Evolutionary conservation across 805 yeast genomes (phyloP), one percentile per base, ranked within the genome.

Genomic region (Saturnispora dispora): DNA sequence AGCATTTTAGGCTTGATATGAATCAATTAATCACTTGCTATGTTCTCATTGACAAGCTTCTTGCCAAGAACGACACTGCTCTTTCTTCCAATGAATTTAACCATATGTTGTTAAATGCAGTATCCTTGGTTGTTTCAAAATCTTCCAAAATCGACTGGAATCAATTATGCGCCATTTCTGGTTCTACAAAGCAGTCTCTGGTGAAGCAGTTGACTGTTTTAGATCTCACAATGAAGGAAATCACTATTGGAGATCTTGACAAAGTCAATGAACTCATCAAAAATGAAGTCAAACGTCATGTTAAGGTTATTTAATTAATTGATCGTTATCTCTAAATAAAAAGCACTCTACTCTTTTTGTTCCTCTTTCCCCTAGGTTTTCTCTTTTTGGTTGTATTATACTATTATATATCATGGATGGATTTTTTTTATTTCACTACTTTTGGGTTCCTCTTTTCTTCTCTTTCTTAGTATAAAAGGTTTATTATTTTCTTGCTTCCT

Each of bases 231-330:
- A n/a, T 33, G n/a, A 47, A 40, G 9, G 40, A 39, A 7, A 51
- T 55, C 32, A 44, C 54, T 15, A 11, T 17, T 4, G 45, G 45
- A 22, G 59, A 56, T 27, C 32, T 60, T 17, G 37, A 32, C 3
- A 32, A 13, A 11, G 36, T 58, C 27, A 59, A 55, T 30, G 30
- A 45, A 4, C 33, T 37, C 5, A 44, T 61, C 35, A 46, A 54
- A 35, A 32, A 46, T 4, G 60, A 57, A 47, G 57, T 61, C 7
- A 50, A 52, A 20, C 55, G 54, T 27, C 47, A 59, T 35, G 57
- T 60, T 27, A 60, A 60, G 47, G 50, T 57, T 33, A 51, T 58
- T 17, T 58, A 45, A 48, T 9, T 20, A 18, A 37, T 25, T 25
- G 27, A 7, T 25, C 28, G 5, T 1, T 37, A 6, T 18, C 10